Evolutionary conservation across 371 early-diverging fungal species (phyloP).

Genomic region (Nosema granulosis): DNA sequence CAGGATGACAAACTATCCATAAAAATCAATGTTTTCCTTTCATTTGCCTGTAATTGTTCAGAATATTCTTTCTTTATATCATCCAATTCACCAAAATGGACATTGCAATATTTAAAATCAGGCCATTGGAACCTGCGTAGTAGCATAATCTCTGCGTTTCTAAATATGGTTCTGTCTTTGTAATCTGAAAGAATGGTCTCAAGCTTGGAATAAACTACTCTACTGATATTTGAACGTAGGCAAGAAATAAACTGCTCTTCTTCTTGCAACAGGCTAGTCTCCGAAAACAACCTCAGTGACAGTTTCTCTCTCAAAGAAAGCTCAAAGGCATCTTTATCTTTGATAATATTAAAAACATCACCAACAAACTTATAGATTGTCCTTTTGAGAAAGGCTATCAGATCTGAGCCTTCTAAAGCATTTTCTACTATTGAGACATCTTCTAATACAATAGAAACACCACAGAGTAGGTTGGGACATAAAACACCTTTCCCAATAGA

Average conservation of each 20-base stretch:
- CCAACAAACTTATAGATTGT: constrained; percentile 4
- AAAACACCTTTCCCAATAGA: no score
- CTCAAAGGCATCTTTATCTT: constrained; percentile 3
- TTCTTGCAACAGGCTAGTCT: background rate
- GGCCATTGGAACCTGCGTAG: constrained; percentile 17
- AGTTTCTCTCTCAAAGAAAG: background rate
- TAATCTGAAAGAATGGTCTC: background rate
- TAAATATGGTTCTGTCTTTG: constrained; percentile 11
- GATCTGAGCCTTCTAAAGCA: background rate
- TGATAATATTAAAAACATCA: background rate
- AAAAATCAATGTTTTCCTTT: constrained; percentile 12
- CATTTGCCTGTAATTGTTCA: background rate
- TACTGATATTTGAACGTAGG: background rate
- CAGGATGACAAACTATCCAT: constrained; percentile 6
- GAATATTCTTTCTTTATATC: constrained; percentile 16
- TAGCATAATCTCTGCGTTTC: constrained; percentile 13
- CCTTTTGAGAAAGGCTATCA: background rate
- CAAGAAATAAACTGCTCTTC: background rate
- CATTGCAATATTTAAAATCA: constrained; percentile 8
- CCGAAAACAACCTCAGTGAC: constrained; percentile 1
- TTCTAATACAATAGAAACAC: no score
- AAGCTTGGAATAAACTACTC: background rate
- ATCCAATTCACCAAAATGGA: background rate
- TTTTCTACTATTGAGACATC: background rate
- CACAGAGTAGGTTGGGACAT: no score